Conservation (phyloP, 352 stramenopile species). For the Globisporangium iwayamae region DNA sequence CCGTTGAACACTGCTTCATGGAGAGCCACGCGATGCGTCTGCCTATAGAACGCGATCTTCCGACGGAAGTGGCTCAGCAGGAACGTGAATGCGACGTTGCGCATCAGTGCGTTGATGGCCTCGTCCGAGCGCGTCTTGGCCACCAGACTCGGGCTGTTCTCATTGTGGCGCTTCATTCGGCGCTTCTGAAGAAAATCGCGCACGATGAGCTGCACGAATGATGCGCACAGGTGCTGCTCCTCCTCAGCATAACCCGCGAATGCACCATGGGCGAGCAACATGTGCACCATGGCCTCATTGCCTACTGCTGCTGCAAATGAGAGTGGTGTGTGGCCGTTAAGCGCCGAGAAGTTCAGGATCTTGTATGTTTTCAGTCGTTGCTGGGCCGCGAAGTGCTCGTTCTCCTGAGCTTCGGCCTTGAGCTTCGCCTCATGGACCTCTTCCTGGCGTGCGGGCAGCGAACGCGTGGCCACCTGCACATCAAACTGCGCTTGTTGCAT, state of each 20-base stretch:
- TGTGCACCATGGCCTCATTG: slow-evolving; percentile 74
- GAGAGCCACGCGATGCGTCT: slow-evolving; percentile 66
- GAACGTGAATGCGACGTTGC: slow-evolving; percentile 58
- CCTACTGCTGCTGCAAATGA: slow-evolving; percentile 63
- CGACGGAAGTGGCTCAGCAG: slow-evolving; percentile 50
- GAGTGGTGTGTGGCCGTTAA: slow-evolving; percentile 71
- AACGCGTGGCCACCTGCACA: slow-evolving; percentile 58
- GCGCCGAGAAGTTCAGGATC: slow-evolving; percentile 44
- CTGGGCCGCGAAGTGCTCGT: slow-evolving; percentile 37
- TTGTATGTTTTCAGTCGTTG: slow-evolving; percentile 49
- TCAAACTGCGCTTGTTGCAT: slow-evolving; percentile 47
- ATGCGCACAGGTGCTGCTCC: slow-evolving; percentile 51
- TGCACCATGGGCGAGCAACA: slow-evolving; percentile 60
- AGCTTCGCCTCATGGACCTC: slow-evolving; percentile 42
- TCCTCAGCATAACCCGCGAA: slow-evolving; percentile 37
- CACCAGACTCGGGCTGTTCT: slow-evolving; percentile 1
- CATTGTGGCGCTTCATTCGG: slow-evolving; percentile 10
- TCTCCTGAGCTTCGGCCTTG: slow-evolving; percentile 25
- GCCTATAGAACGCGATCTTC: slow-evolving; percentile 39
- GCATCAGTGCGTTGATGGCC: slow-evolving; percentile 45
- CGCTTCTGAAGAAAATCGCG: slow-evolving; percentile 44
- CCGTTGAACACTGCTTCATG: slow-evolving; percentile 75
- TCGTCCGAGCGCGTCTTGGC: slow-evolving; percentile 36
- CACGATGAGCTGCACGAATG: slow-evolving; percentile 60
- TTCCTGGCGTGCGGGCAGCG: slow-evolving; percentile 57